These are phyloP conservation scores for Xylaria sp. DNA, from an alignment of 495 filamentous ascomycete species.

Conservation along the genomic window DNA sequence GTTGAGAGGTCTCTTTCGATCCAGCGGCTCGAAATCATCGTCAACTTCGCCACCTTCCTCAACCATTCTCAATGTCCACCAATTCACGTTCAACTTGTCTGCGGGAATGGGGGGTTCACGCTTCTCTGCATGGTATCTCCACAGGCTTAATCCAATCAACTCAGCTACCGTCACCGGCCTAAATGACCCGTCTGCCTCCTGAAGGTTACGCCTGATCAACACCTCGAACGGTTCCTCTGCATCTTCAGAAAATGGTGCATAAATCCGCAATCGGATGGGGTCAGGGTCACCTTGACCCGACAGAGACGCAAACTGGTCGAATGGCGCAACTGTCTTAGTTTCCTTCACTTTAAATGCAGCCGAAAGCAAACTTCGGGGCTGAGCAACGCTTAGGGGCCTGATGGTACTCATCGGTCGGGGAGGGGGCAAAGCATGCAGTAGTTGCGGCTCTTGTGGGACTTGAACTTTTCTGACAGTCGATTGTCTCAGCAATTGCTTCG, in stretches of 20 bases:
- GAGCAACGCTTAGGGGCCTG: constrained; percentile 78
- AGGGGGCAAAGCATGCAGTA: constrained; percentile 79
- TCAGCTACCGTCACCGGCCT: constrained; percentile 83
- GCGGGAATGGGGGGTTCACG: constrained; percentile 72
- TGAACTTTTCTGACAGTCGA: constrained; percentile 54
- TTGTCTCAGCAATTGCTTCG: constrained; percentile 57
- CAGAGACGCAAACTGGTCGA: constrained; percentile 84
- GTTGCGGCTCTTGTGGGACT: constrained; percentile 61
- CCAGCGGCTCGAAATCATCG: constrained; percentile 89
- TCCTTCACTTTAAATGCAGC: constrained; percentile 76
- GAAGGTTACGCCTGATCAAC: constrained; percentile 76
- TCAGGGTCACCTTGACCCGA: constrained; percentile 85
- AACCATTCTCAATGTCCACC: constrained; percentile 93
- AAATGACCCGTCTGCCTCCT: constrained; percentile 67
- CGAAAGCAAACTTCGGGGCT: constrained; percentile 77
- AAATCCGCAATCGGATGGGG: constrained; percentile 84
- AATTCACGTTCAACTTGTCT: constrained; percentile 82
- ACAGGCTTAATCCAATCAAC: constrained; percentile 87
- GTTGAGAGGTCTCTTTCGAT: constrained; percentile 76
- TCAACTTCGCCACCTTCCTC: constrained; percentile 89
- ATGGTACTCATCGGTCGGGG: constrained; percentile 90
- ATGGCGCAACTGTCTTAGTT: constrained; percentile 78
- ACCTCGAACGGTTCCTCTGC: constrained; percentile 77
- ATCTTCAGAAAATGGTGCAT: constrained; percentile 79
- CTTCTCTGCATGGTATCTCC: constrained; percentile 84